Base-by-base conservation (phyloP, 768 basidiomycete genomes). In the Cystobasidium onofrii region DNA sequence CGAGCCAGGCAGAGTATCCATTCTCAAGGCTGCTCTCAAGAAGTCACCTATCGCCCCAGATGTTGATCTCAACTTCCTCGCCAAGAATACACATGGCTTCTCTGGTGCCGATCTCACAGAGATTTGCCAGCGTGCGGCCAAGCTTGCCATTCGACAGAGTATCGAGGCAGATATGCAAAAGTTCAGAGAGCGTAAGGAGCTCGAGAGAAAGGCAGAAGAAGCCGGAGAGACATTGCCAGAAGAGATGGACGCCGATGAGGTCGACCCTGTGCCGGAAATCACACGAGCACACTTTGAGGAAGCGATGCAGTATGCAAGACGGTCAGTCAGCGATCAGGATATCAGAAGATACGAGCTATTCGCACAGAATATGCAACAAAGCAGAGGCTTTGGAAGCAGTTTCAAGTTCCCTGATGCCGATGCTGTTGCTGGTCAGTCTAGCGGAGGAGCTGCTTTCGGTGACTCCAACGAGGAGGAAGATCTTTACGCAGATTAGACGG, bases 21-120 rank as follows among this genome's bases (percentile, higher is more conserved):
- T 99, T 80, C 89, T 99, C 82, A 87, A 86, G 80, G 95, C 96
- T 18, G 84, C 86, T 67, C 88, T 99, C 78, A 90, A 94, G 84
- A 94, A 93, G 81, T 92, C 90, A 20, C 96, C 96, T 18, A 83
- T 99, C 64, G 84, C 90, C 20, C 82, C 85, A 20, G 87, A 88
- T 0, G 94, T 99, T 77, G 87, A 96, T 81, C 87, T 98, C 61
- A 34, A 36, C 31, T 98, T 88, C 88, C 85, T 99, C 75, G 86
- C 94, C 67, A 95, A 89, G 87, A 86, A 84, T 81, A 96, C 95
- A 17, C 92, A 97, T 79, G 96, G 96, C 15, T 99, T 89, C 88
- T 98, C 95, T 80, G 96, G 96, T 88, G 96, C 96, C 72, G 96
- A 99, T 87, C 84, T 98, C 77, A 95, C 95, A n/a, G 96, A 98